Evolutionary conservation across 441 rosid genomes (phyloP), one percentile per base, ranked within the genome.

Genomic region (Iberis amara): DNA sequence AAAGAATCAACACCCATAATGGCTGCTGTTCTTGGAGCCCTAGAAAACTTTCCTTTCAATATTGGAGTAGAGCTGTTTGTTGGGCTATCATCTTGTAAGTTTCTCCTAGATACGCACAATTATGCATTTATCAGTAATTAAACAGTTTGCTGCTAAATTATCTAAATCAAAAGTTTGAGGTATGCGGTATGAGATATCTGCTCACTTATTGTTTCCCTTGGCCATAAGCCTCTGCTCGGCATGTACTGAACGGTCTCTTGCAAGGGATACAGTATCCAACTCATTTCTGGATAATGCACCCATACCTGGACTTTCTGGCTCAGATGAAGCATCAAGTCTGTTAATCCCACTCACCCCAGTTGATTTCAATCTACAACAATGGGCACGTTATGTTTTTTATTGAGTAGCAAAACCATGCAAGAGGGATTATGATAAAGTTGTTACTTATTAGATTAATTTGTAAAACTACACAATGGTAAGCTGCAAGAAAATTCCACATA

Each of bases 11-110:
- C 75, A 66, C 72, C 77, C 83, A 75, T 73, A 37, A 78, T 47
- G 49, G 85, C 72, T 54, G 88, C 73, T 65, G 85, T 81, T 63
- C 97, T 74, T 24, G 94, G 77, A 37, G 76, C 82, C 65, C 90
- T 76, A 39, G 92, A 81, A 51, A 68, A 68, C 59, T 86, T 92
- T 60, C 75, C 81, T 75, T 86, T 94, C 37, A 76, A 62, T 47
- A 57, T 53, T 55, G 79, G 70, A 75, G 61, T 71, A 27, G 87
- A 76, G 70, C 71, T 62, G 69, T 68, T 78, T 32, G 78, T 67
- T 59, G 71, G 71, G 53, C 58, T 69, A 37, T 78, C 95, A 38
- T 75, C 92, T 48, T 61, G 79, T 57, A 70, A 61, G 73, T 53
- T 76, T 72, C 74, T 51, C 81, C 97, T 92, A 72, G 54, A 67